Evolutionary conservation across 495 filamentous ascomycete species (phyloP), one percentile per base, ranked within the genome.

Genomic region (Aspergillus cristatus): DNA sequence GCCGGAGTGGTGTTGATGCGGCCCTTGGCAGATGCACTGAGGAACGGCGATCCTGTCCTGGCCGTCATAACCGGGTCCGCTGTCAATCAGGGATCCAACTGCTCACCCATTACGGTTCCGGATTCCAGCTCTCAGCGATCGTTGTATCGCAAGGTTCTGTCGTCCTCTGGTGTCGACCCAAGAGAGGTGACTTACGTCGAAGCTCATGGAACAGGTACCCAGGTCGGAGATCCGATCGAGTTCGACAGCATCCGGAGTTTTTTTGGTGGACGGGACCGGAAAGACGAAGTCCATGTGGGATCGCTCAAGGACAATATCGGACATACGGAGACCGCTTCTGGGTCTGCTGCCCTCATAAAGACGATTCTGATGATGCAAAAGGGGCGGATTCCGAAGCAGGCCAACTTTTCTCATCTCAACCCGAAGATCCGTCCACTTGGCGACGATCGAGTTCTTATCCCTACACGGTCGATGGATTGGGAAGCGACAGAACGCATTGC

Each of bases 1-100:
- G 72, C 66, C 14, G 81, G 71, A 0, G 67, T 75, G 5, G 65
- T 86, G 13, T 55, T 82, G 6, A 57, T 85, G n/a, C 82, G 82
- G 57, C 60, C 65, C 1, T 62, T 83, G 0, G 60, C 71, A 5
- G 67, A 73, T 48, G 81, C 81, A 0, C 31, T 78, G 18, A 58
- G 58, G 0, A 70, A 81, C 31, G 68, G 74, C 3, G 78, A 84
- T 48, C 55, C 65, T 16, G 68, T 86, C 31, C 62, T 78, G 3
- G 80, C 61, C 3, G 73, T 83, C 14, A 72, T 85, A 14, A 18
- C 17, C 0, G 48, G 38, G 2, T 36, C 48, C 7, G 38, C 49
- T 1, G 53, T 58, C 20, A 50, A 52, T 17, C 60, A 63, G 31
- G 46, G 48, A n/a, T 32, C 34, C 0, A 62, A 63, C 13, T 41